Evolutionary conservation across 495 filamentous ascomycete species (phyloP).

Genomic region (Bacidia gigantensis): DNA sequence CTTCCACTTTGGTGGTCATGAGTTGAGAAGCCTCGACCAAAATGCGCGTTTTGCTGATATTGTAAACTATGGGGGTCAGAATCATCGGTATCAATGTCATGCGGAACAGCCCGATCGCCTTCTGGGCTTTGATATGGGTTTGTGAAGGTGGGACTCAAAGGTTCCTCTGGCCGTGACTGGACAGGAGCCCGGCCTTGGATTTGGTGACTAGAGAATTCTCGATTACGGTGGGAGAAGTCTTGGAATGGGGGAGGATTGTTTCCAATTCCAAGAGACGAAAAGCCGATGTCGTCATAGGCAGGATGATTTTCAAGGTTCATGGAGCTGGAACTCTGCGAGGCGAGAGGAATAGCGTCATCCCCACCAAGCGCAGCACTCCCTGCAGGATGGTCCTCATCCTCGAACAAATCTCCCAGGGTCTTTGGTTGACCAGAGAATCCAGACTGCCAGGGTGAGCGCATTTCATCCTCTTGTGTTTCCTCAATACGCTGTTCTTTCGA

Average conservation of each 20-base stretch:
- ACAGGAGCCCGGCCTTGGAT: constrained; percentile 41
- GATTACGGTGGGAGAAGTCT: constrained; percentile 41
- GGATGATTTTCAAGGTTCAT: constrained; percentile 47
- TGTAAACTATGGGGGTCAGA: constrained; percentile 42
- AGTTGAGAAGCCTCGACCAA: constrained; percentile 33
- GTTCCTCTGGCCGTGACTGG: constrained; percentile 37
- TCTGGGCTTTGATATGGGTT: constrained; percentile 95
- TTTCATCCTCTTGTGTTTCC: constrained; percentile 34
- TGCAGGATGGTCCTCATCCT: constrained; percentile 42
- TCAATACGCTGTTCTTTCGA: constrained; percentile 45
- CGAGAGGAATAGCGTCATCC: constrained; percentile 55
- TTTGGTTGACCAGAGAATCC: constrained; percentile 37
- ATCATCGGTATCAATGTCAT: constrained; percentile 49
- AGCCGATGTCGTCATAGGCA: constrained; percentile 35
- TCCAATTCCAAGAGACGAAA: constrained; percentile 67
- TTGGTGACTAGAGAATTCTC: constrained; percentile 43
- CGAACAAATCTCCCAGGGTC: constrained; percentile 75
- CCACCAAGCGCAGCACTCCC: constrained; percentile 72
- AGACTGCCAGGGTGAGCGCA: constrained; percentile 41
- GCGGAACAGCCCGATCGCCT: constrained; percentile 57
- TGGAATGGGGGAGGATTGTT: constrained; percentile 49
- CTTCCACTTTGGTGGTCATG: constrained; percentile 64
- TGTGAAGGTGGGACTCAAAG: constrained; percentile 83
- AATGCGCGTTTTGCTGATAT: constrained; percentile 36
- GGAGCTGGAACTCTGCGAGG: constrained; percentile 30